Conservation (phyloP, 1,139 yeast genomes). For the Citeromyces siamensis region DNA sequence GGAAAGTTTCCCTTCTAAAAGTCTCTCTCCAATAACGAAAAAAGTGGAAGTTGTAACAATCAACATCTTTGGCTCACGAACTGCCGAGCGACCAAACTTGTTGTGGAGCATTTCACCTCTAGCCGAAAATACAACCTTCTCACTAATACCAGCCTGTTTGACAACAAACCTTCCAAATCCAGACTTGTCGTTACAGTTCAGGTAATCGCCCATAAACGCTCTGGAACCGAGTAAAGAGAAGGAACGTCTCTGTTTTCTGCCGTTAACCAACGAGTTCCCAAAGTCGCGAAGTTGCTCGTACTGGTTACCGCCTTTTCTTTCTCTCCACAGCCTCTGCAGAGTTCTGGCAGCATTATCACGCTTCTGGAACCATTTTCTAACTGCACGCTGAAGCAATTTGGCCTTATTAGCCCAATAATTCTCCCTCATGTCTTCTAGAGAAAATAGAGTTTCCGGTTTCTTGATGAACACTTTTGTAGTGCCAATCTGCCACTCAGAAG, state of each 20-base stretch:
- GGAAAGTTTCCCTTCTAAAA: slow-evolving; percentile 61
- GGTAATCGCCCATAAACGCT: slow-evolving; percentile 89
- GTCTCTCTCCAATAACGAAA: slow-evolving; percentile 55
- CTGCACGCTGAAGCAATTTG: slow-evolving; percentile 91
- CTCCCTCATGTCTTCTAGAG: slow-evolving; percentile 93
- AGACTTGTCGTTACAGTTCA: slow-evolving; percentile 65
- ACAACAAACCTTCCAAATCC: slow-evolving; percentile 42
- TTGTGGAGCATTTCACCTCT: slow-evolving; percentile 73
- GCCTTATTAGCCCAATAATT: slow-evolving; percentile 99
- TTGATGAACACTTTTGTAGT: slow-evolving; percentile 91
- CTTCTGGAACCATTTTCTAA: slow-evolving; percentile 75
- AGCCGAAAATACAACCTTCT: slow-evolving; percentile 62
- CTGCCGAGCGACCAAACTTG: slow-evolving; percentile 89
- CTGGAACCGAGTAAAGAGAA: slow-evolving; percentile 83
- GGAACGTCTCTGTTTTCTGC: slow-evolving; percentile 82
- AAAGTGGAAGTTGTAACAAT: slow-evolving; percentile 52
- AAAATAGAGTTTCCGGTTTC: slow-evolving; percentile 94
- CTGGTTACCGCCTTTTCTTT: slow-evolving; percentile 67
- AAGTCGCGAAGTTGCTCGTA: slow-evolving; percentile 75
- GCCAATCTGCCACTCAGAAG: slow-evolving; percentile 82
- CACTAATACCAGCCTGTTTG: slow-evolving; percentile 58
- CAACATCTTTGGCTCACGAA: slow-evolving; percentile 61
- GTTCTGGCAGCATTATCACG: slow-evolving; percentile 81
- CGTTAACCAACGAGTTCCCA: slow-evolving; percentile 59
- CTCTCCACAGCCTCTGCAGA: slow-evolving; percentile 81